Conservation (phyloP, 164 flowering plant species). For the Santalum album region DNA sequence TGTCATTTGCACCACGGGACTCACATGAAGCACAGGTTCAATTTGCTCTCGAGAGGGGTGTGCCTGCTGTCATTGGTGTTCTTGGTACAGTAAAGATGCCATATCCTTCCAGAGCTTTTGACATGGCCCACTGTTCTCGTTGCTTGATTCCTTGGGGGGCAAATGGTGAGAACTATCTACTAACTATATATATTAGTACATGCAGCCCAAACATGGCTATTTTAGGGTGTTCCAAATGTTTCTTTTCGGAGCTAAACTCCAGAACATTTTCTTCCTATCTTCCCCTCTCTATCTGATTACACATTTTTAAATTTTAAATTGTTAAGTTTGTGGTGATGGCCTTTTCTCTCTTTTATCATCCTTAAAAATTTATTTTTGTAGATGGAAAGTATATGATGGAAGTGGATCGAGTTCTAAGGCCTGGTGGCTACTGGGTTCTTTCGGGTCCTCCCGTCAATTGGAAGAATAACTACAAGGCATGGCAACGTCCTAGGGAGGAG, state of each 20-base stretch:
- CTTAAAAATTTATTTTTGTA: conserved; percentile 20
- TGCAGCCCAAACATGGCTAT: too few relatives aligned
- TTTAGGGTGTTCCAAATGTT: too few relatives aligned
- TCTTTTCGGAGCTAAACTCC: too few relatives aligned
- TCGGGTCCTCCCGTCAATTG: conserved; percentile 93
- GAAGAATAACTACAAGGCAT: conserved; percentile 56
- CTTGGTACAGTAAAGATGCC: conserved; percentile 77
- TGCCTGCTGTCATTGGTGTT: conserved; percentile 92
- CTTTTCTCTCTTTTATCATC: not conserved
- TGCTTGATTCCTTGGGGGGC: conserved; percentile 86
- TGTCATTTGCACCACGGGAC: conserved; percentile 95
- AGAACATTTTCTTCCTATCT: too few relatives aligned
- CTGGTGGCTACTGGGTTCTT: conserved; percentile 91
- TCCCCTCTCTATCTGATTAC: too few relatives aligned
- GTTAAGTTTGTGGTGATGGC: not conserved
- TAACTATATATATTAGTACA: too few relatives aligned
- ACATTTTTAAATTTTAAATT: not conserved
- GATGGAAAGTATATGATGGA: conserved; percentile 87
- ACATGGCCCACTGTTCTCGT: conserved; percentile 94
- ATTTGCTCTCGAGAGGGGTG: conserved; percentile 92
- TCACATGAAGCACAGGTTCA: conserved; percentile 93
- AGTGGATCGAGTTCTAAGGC: too few relatives aligned
- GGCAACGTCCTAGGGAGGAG: conserved; percentile 80
- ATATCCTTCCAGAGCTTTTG: conserved; percentile 82
- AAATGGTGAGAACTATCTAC: conserved; percentile 45